phyloP scores from a whole-genome alignment of 2,329 filamentous ascomycete genomes.

The Talaromyces sp. region DNA sequence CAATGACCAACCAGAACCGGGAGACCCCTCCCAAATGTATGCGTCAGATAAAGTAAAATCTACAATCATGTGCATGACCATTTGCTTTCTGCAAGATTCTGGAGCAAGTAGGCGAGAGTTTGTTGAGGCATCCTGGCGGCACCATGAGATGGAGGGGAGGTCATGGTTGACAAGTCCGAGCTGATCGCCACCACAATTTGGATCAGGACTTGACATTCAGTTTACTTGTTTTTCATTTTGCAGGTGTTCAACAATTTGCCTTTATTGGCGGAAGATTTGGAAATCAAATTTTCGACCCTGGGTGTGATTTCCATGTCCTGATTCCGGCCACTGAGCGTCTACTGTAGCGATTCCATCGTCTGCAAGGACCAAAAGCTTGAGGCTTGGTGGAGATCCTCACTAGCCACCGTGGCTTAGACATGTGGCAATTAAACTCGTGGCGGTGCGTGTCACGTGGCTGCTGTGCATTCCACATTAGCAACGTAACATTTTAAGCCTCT shows the following conservation, averaged over 20 bases:
- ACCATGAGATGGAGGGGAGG: background rate
- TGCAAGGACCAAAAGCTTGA: background rate
- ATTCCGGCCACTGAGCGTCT: background rate
- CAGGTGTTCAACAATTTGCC: background rate
- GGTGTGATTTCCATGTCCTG: background rate
- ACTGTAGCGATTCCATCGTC: background rate
- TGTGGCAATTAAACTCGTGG: conserved; percentile 3
- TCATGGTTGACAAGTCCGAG: background rate
- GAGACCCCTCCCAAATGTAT: conserved; percentile 7
- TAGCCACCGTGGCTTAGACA: conserved; percentile 4
- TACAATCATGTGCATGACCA: no score
- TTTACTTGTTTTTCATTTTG: no score
- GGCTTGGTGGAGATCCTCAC: background rate
- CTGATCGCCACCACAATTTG: background rate
- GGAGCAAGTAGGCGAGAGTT: background rate
- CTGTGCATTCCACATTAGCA: background rate
- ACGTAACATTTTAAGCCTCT: background rate
- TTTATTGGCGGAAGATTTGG: background rate
- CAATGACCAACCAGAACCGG: conserved; percentile 11
- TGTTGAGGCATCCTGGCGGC: background rate
- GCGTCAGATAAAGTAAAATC: conserved; percentile 2
- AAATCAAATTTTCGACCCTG: background rate
- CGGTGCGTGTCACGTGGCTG: background rate
- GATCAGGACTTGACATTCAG: no score
- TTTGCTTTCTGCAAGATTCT: background rate